Conservation (phyloP, 2,329 filamentous ascomycete genomes). For the Phialemonium atrogriseum region DNA sequence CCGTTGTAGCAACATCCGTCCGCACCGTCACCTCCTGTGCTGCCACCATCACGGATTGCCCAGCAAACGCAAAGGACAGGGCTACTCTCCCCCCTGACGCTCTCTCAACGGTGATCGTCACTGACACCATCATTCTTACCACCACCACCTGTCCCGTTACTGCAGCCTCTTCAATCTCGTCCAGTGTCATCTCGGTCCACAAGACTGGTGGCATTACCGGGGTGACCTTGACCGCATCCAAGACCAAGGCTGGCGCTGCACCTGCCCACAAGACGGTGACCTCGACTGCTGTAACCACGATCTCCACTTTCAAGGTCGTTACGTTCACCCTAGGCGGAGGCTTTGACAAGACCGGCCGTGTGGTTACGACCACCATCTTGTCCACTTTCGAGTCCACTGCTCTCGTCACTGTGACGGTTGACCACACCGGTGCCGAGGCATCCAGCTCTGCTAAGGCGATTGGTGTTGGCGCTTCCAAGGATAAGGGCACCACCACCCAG, state of each 20-base stretch:
- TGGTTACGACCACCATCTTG: slow-evolving; percentile 16
- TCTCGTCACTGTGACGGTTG: slow-evolving; percentile 12
- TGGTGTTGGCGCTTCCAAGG: slow-evolving; percentile 6
- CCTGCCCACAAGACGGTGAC: slow-evolving; percentile 9
- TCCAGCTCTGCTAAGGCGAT: slow-evolving; percentile 3
- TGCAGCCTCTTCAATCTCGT: slow-evolving; percentile 27
- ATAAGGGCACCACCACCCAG: slow-evolving; percentile 12
- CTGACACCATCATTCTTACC: slow-evolving; percentile 27
- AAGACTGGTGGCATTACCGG: slow-evolving; percentile 25
- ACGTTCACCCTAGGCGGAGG: slow-evolving; percentile 17
- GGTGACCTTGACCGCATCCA: slow-evolving; percentile 31
- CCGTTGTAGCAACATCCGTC: slow-evolving; percentile 24
- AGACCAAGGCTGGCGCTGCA: not conserved
- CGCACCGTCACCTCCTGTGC: slow-evolving; percentile 29
- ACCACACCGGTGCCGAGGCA: slow-evolving; percentile 4
- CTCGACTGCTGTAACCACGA: slow-evolving; percentile 11
- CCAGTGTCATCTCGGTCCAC: slow-evolving; percentile 22
- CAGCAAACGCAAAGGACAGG: slow-evolving; percentile 20
- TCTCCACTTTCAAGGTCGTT: slow-evolving; percentile 13
- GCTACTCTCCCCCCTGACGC: slow-evolving; percentile 19
- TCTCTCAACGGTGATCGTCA: slow-evolving; percentile 25
- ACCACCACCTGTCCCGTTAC: slow-evolving; percentile 34
- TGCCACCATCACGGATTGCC: slow-evolving; percentile 30
- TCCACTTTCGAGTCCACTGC: slow-evolving; percentile 17
- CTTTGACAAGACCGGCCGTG: slow-evolving; percentile 8